Conservation (phyloP, 169 alveolate genomes). For the Sarcocystis neurona region DNA sequence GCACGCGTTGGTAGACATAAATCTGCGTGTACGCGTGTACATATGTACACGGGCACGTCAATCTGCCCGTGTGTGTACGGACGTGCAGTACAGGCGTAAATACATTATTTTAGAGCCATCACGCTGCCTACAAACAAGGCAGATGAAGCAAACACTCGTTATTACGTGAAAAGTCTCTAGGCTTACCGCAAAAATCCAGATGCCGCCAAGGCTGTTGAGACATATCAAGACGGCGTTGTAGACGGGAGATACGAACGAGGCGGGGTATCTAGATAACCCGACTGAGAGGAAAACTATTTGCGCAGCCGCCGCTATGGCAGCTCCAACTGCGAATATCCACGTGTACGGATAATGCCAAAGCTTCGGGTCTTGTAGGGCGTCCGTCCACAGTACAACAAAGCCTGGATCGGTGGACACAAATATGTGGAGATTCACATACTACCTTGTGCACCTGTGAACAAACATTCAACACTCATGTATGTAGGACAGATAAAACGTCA, state of each 20-base stretch:
- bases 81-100: no score
- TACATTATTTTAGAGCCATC: no score
- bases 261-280: slow-evolving; percentile 21
- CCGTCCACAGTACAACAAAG: slow-evolving; percentile 20
- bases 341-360: slow-evolving; percentile 3
- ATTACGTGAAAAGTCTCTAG: neutral
- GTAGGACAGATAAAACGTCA: no score
- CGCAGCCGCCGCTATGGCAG: neutral
- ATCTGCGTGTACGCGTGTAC: no score
- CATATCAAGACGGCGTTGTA: slow-evolving; percentile 17
- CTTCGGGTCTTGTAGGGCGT: neutral
- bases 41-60: no score
- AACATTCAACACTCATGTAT: no score
- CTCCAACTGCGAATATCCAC: slow-evolving; percentile 18
- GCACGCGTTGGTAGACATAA: no score
- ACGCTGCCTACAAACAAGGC: no score
- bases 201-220: slow-evolving; percentile 26
- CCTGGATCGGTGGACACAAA: neutral
- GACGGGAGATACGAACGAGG: slow-evolving; percentile 5
- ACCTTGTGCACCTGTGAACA: no score
- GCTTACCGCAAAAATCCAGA: slow-evolving; percentile 29
- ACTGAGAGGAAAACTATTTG: slow-evolving; percentile 1
- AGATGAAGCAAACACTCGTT: no score
- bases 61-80: no score
- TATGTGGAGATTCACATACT: no score